Base-by-base conservation (phyloP, 176 grass and related monocot genomes). In the Oryza coarctata region DNA sequence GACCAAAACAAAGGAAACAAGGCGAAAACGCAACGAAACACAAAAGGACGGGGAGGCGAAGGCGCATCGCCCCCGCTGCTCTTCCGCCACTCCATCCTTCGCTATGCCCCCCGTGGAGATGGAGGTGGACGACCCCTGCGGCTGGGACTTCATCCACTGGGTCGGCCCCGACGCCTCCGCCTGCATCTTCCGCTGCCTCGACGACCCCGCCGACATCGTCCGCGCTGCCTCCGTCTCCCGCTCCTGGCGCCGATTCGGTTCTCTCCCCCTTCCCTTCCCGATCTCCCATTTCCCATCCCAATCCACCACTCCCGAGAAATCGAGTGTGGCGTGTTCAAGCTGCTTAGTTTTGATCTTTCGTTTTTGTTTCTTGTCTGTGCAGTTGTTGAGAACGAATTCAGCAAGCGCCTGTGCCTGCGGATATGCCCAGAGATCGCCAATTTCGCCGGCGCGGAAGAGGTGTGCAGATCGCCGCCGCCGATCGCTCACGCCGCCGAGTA, bases 161-260 rank as follows among this genome's bases (percentile, higher is more conserved):
- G 65, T 95, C 18, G 85, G 89, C 57, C 74, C 49, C 3, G 96
- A 99, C 88, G 72, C 63, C 17, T 85, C 96, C 55, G 15, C 77
- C 70, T 61, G 47, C 68, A 36, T 99, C 71, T 84, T 99, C 50
- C 13, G 63, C 40, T 76, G 14, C 70, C 65, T 99, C 79, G 73
- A 81, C 33, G 58, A 87, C 87, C 91, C 93, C 17, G 74, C 85
- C 41, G 96, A 90, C 76, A 30, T 99, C 70, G 91, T 64, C 74
- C 97, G 87, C 62, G 83, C 83, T 66, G 60, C 80, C 71, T 39
- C 85, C 70, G 93, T 81, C 81, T 94, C 91, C 22, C 87, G 80
- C 79, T 94, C 97, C 58, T 99, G 97, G 97, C 87, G 93, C 83
- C 81, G 27, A 32, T 94, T 99, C 86, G 93, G 87, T 82, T 5